Base-by-base conservation (phyloP, 148 eudicot genomes). In the Fagopyrum tataricum region DNA sequence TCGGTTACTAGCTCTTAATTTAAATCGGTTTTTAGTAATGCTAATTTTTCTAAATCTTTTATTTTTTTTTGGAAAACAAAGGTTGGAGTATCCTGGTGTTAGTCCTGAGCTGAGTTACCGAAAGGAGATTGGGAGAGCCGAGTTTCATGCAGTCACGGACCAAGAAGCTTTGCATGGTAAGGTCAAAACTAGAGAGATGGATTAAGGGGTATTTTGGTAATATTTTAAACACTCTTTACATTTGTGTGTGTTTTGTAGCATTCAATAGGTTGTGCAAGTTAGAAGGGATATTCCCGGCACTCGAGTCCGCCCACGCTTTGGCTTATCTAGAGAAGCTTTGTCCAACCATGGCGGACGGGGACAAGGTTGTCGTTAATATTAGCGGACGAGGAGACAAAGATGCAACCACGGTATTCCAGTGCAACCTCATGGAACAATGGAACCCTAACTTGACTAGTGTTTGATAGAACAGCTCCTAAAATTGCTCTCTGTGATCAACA, bases 351-450 rank as follows among this genome's bases (percentile, higher is more conserved):
- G 76, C 85, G 0, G n/a, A 84, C 48, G 92, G 88, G 1, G 47
- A 89, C 14, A 87, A 82, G 74, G 87, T 93, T 7, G 94, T 93
- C 6, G 81, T 93, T 23, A 86, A 78, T 67, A 81, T 84, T 15
- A 87, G 92, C 55, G 89, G 96, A 1, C 83, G 92, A 0, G 98
- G 94, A 4, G 92, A 93, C 37, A 93, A 84, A 73, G 98, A 93
- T 79, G 84, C 81, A 55, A 24, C 74, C 11, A 82, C 80, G 0
- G 87, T 85, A 12, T 72, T 77, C 39, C 37, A 71, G 31, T 21
- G 58, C 44, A 74, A 73, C 59, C 77, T 53, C 8, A 47, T 20
- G 44, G 24, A 62, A 4, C 76, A 55, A 43, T 18, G 44, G 49
- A 73, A 41, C 61, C 74, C 56, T 15, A 31, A 47, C 56, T 17